Conservation (phyloP, 1,139 yeast species). For the Diutina rugosa region DNA sequence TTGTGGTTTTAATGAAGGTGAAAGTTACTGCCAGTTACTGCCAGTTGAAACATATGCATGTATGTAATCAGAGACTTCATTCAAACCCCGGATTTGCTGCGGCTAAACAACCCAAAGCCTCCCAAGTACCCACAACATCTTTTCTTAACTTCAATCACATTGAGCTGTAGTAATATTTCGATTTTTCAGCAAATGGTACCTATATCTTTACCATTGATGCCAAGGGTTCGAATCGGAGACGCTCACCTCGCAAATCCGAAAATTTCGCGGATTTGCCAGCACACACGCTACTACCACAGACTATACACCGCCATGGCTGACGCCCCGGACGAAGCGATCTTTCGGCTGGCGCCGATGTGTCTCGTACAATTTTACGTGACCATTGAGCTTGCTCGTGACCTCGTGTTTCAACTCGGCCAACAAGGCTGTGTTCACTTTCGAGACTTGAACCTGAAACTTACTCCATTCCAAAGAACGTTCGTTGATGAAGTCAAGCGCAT, state of each 20-base stretch:
- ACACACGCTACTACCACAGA: neutral
- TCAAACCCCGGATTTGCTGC: too few relatives aligned
- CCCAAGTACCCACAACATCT: too few relatives aligned
- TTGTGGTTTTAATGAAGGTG: too few relatives aligned
- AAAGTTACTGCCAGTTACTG: too few relatives aligned
- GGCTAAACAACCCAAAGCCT: too few relatives aligned
- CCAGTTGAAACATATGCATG: too few relatives aligned
- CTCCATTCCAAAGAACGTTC: conserved; percentile 78
- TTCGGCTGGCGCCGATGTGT: conserved; percentile 86
- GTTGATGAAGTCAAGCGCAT: conserved; percentile 63
- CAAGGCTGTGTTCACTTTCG: conserved; percentile 81
- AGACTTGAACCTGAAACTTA: conserved; percentile 69
- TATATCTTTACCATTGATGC: neutral
- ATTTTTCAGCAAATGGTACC: too few relatives aligned
- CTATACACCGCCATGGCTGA: neutral
- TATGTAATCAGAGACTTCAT: too few relatives aligned
- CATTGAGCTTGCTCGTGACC: conserved; percentile 80
- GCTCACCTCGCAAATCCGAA: neutral
- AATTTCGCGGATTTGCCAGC: conserved; percentile 1
- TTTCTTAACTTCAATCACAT: too few relatives aligned
- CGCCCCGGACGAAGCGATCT: conserved; percentile 6
- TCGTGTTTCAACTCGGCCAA: conserved; percentile 71
- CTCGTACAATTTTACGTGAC: conserved; percentile 86
- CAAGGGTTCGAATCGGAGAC: neutral
- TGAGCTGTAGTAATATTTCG: too few relatives aligned